A percentile compares a stretch with the other conserved stretches of the same genome.
Conservation (phyloP, 768 basidiomycete species). For the Boletus subparvulus region DNA sequence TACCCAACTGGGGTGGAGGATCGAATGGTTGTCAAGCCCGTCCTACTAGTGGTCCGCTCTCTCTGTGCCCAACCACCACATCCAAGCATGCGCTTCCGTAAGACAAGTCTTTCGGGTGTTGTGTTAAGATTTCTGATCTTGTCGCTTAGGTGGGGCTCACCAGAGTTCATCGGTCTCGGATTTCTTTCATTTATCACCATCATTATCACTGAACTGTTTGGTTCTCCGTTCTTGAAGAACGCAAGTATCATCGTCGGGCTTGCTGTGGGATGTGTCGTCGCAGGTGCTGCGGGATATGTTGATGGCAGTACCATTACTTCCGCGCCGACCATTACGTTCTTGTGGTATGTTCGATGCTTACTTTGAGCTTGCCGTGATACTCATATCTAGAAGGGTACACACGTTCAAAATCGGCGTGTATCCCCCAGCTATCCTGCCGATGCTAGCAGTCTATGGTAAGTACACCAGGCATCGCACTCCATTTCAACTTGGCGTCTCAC, state of each 20-base stretch:
- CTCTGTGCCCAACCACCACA: slow-evolving; percentile 66
- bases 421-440: slow-evolving; percentile 62
- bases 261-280: slow-evolving; percentile 75
- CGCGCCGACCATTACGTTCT: slow-evolving; percentile 78
- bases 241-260: slow-evolving; percentile 75
- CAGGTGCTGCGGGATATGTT: slow-evolving; percentile 78
- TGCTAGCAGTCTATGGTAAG: slow-evolving; percentile 59
- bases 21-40: slow-evolving; percentile 64
- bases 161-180: slow-evolving; percentile 83
- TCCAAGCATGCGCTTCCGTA: slow-evolving; percentile 70
- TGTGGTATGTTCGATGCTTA: slow-evolving; percentile 48
- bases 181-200: slow-evolving; percentile 80
- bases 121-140: background rate
- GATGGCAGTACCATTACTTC: slow-evolving; percentile 60
- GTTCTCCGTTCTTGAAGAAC: slow-evolving; percentile 83
- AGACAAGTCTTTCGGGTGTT: slow-evolving; percentile 16
- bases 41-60: slow-evolving; percentile 66
- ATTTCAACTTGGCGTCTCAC: slow-evolving; percentile 2
- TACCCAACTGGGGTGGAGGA: slow-evolving; percentile 83
- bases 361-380: background rate
- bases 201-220: slow-evolving; percentile 78
- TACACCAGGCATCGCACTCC: background rate
- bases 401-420: slow-evolving; percentile 78
- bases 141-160: slow-evolving; percentile 66
- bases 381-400: slow-evolving; percentile 50